These are phyloP conservation scores for Fusarium sp. DNA, from an alignment of 2,329 filamentous ascomycete genomes.

Conservation along the genomic window DNA sequence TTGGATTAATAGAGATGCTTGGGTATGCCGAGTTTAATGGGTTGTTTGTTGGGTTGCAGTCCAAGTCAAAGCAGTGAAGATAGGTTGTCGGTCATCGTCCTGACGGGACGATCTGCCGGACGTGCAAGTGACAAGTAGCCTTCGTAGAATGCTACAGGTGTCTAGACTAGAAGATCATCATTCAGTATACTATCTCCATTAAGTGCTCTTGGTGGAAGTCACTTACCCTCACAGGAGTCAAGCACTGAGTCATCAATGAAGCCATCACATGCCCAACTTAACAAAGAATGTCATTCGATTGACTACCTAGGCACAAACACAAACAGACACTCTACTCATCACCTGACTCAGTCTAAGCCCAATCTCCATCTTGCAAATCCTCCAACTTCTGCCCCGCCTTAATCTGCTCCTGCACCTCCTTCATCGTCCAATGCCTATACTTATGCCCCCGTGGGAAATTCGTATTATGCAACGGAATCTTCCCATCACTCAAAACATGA, in stretches of 20 bases:
- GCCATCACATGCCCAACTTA: accelerated
- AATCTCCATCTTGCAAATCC: conserved; percentile 34
- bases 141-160: no score
- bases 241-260: accelerated
- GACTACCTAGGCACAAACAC: no score
- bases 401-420: conserved; percentile 31
- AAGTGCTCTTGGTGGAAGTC: accelerated
- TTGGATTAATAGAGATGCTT: neutral
- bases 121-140: neutral
- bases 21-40: no score
- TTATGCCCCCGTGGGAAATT: conserved; percentile 30
- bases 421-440: conserved; percentile 35
- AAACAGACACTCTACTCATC: neutral
- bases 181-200: neutral
- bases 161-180: no score
- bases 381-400: conserved; percentile 27
- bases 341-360: conserved; percentile 1
- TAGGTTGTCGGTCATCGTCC: neutral
- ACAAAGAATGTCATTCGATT: neutral
- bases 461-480: conserved; percentile 24
- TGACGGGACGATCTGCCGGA: neutral
- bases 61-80: neutral
- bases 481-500: conserved; percentile 22
- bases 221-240: accelerated
- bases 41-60: no score